These are phyloP conservation scores for Beta corolliflora DNA, from an alignment of 179 eudicot species.

Conservation along the genomic window DNA sequence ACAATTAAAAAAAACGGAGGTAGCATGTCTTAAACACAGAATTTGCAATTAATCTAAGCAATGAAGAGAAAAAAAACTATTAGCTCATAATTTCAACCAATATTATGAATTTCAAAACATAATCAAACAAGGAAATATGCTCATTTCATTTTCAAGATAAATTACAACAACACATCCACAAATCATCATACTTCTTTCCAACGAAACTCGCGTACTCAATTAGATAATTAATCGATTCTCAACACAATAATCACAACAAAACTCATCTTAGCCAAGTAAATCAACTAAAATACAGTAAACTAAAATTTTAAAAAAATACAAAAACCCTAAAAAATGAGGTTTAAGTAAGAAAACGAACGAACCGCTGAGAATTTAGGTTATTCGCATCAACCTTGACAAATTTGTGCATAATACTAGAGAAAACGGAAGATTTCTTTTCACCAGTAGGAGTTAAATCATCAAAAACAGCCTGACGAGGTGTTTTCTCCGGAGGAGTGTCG, in stretches of 20 bases:
- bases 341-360: not conserved
- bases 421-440: slow-evolving; percentile 40
- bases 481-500: slow-evolving; percentile 96
- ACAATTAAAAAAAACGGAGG: too few species aligned
- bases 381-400: slow-evolving; percentile 48
- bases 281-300: not conserved
- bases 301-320: not conserved
- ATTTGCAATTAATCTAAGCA: not conserved
- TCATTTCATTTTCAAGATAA: not conserved
- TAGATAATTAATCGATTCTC: too few species aligned
- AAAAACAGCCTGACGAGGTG: slow-evolving; percentile 56
- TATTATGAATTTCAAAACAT: not conserved
- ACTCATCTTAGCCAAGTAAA: not conserved
- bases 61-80: not conserved
- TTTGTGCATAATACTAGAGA: slow-evolving; percentile 74
- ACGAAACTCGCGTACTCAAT: too few species aligned
- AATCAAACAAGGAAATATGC: not conserved
- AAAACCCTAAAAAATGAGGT: slow-evolving; percentile 18
- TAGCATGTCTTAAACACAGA: not conserved
- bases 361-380: slow-evolving; percentile 37
- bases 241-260: not conserved
- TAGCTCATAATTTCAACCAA: not conserved
- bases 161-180: not conserved
- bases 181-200: not conserved
- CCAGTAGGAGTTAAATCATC: slow-evolving; percentile 40